Base-by-base conservation (phyloP, 495 filamentous ascomycete species). In the Penicillium canescens region DNA sequence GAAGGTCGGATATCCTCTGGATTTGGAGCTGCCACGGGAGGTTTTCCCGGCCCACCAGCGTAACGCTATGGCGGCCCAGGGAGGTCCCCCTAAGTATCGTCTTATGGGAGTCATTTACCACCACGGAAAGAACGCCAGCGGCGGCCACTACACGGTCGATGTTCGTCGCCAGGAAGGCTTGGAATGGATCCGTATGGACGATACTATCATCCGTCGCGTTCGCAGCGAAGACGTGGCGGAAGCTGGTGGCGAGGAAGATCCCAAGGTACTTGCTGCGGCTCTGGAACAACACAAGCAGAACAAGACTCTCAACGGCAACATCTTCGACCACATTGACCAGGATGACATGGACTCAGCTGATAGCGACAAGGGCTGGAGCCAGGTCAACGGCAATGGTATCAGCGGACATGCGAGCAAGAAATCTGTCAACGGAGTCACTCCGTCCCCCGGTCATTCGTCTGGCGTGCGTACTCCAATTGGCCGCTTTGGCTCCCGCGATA, bases 71-170 rank as follows among this genome's bases (percentile, higher is more conserved):
- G 73, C 82, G 33, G 74, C 77, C 14, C 83, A 87, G 34, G 82
- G 85, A 23, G 84, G 85, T 5, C 74, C 86, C 31, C 90, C 90
- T 1, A 87, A 85, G 64, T 98, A 98, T 66, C 82, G 83, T 16
- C 82, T 98, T 4, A 91, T 85, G 63, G 86, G 87, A n/a, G 94
- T 95, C 20, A 91, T 98, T 28, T 98, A 98, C 63, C 94, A 98
- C 60, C 95, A 98, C 54, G 94, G 94, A 38, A 97, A 95, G 72
- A 92, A 91, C 63, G 94, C 94, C 21, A 90, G 88, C 54, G 92
- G 90, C 40, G 94, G 94, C 16, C 94, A 98, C 65, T 98, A 98
- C 67, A 98, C 94, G 2, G 95, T 95, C 3, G 94, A 98, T 72
- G 89, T 96, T 21, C 84, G 91, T 38, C 88, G 94, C 28, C 94